Base-by-base conservation (phyloP, 1,284 basidiomycete genomes). In the Leccinum solheimii region DNA sequence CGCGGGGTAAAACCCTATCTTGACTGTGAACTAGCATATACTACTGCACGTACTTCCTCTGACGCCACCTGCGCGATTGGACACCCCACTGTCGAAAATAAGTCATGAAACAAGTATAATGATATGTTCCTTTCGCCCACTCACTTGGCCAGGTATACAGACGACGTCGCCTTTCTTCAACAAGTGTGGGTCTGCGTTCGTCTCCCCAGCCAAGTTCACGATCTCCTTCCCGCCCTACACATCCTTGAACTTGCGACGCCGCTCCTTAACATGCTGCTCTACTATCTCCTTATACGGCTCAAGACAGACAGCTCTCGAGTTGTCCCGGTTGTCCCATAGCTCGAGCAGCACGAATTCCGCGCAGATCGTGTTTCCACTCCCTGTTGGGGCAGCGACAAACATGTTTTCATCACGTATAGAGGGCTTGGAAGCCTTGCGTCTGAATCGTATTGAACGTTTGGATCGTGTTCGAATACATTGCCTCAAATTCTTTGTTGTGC, bases 251-350 rank as follows among this genome's bases (percentile, higher is more conserved):
- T 96, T 98, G 63, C 80, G 79, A 54, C 83, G 83, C 97, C 97
- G 99, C 70, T 97, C 95, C 26, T 83, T 80, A 0, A 96, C 91
- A 1, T 96, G 85, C 67, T 90, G 83, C 63, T 97, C 94, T 1
- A 98, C 95, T 92, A 99, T 97, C 68, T 97, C 95, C 67, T 95
- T 94, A 76, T 93, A 98, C 0, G 97, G 97, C 76, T 97, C 94
- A 63, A 99, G 91, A 76, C 96, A 98, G 1, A 99, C 94, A 0
- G 95, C 95, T 16, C 96, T 84, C 23, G 86, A 84, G 49, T 88
- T 83, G 63, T 95, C 90, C 64, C 92, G 88, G 75, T 94, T 92
- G 62, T 90, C 91, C 97, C 97, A 99, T 0, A 98, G 77, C 19
- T 96, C 86, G 56, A 98, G 78, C 13, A 99, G 80, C 0, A 97